phyloP scores from a whole-genome alignment of 495 filamentous ascomycete genomes.

The Xylaria bambusicola region DNA sequence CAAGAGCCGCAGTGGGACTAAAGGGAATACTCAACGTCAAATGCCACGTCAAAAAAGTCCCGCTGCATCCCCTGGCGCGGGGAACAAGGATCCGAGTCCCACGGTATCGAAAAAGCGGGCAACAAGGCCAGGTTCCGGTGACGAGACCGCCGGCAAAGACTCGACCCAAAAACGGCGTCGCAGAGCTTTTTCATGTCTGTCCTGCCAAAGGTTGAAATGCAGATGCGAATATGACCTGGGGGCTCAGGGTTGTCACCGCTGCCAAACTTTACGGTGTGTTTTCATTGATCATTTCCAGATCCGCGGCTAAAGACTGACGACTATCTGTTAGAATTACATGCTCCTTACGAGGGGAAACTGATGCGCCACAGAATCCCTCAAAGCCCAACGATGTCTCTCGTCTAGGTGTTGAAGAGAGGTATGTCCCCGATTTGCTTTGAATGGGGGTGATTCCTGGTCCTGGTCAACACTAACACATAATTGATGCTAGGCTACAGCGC shows the following conservation, averaged over 20 bases:
- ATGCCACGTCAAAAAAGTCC: slow-evolving; percentile 4
- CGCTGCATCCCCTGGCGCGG: not conserved
- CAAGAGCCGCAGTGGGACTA: not conserved
- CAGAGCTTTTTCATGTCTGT: slow-evolving; percentile 34
- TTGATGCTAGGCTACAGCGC: slow-evolving; percentile 23
- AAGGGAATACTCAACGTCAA: not conserved
- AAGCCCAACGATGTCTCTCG: slow-evolving; percentile 7
- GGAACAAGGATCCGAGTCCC: not conserved
- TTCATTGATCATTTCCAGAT: too few species aligned
- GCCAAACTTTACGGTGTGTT: slow-evolving; percentile 33
- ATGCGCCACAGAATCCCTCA: slow-evolving; percentile 5
- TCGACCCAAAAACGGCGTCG: slow-evolving; percentile 25
- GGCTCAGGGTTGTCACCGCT: slow-evolving; percentile 31
- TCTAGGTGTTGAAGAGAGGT: slow-evolving; percentile 31
- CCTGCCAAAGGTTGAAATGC: slow-evolving; percentile 33
- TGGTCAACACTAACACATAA: not conserved
- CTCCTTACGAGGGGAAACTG: slow-evolving; percentile 29
- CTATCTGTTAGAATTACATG: slow-evolving; percentile 25
- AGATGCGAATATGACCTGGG: slow-evolving; percentile 34
- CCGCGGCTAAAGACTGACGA: not conserved
- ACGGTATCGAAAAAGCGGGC: slow-evolving; percentile 3
- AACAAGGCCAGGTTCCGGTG: slow-evolving; percentile 15
- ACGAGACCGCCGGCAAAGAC: slow-evolving; percentile 9
- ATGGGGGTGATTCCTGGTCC: not conserved
- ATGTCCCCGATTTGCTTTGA: slow-evolving; percentile 1